phyloP scores from a whole-genome alignment of 2,329 filamentous ascomycete genomes.

The Aureobasidium zeae region DNA sequence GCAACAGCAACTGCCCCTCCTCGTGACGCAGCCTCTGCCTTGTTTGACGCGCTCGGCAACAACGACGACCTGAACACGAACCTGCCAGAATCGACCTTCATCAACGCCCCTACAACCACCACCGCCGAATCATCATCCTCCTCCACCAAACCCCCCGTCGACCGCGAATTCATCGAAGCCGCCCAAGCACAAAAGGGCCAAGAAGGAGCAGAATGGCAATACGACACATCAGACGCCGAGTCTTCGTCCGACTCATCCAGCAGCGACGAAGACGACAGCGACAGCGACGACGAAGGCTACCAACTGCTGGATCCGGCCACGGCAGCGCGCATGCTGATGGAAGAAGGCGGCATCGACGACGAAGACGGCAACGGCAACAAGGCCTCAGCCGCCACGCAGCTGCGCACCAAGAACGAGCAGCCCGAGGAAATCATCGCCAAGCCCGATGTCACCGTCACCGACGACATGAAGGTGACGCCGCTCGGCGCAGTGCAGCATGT shows the following conservation, averaged over 20 bases:
- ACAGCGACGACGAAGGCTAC: slow-evolving; percentile 50
- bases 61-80: slow-evolving; percentile 4
- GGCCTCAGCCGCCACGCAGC: slow-evolving; percentile 37
- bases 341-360: slow-evolving; percentile 68
- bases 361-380: slow-evolving; percentile 59
- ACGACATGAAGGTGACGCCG: slow-evolving; percentile 65
- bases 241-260: slow-evolving; percentile 35
- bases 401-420: slow-evolving; percentile 77
- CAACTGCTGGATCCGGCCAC: slow-evolving; percentile 72
- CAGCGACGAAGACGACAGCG: slow-evolving; percentile 34
- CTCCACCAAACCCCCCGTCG: slow-evolving; percentile 24
- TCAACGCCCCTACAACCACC: not conserved
- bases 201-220: slow-evolving; percentile 70
- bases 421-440: slow-evolving; percentile 43
- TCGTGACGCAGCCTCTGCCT: slow-evolving; percentile 8
- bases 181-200: slow-evolving; percentile 39
- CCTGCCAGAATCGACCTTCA: not conserved
- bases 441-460: slow-evolving; percentile 68
- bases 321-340: slow-evolving; percentile 76
- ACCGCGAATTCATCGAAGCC: slow-evolving; percentile 37
- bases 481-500: slow-evolving; percentile 68
- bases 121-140: not conserved
- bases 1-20: not conserved
- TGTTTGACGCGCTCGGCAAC: slow-evolving; percentile 11
- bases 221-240: slow-evolving; percentile 52